These are phyloP conservation scores for Rhinocladiella similis DNA, from an alignment of 2,329 filamentous ascomycete species.

Conservation along the genomic window DNA sequence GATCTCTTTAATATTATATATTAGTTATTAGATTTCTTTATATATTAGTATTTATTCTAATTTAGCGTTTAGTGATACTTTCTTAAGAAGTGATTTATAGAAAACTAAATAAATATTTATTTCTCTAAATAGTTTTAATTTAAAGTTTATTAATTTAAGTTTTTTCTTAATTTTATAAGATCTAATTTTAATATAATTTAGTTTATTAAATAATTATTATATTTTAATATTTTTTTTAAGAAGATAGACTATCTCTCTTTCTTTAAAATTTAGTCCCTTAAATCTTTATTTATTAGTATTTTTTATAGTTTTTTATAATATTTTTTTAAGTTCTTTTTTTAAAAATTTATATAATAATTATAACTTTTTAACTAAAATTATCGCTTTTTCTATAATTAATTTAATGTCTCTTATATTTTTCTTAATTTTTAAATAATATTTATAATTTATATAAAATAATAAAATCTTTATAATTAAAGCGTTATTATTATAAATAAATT, in stretches of 20 bases:
- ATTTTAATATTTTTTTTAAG: constrained; percentile 18
- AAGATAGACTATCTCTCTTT: constrained; percentile 11
- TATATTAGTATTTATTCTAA: not conserved
- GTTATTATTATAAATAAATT: constrained; percentile 5
- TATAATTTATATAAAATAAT: constrained; percentile 17
- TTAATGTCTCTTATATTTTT: not conserved
- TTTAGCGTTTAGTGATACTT: not conserved
- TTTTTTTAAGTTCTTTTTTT: constrained; percentile 7
- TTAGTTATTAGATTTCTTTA: not conserved
- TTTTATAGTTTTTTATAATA: not conserved
- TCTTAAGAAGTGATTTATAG: constrained; percentile 14
- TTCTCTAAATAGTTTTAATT: constrained; percentile 8
- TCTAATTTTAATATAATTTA: constrained; percentile 14
- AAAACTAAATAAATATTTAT: constrained; percentile 17
- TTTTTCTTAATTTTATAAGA: constrained; percentile 16
- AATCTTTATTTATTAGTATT: constrained; percentile 8
- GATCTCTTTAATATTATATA: not conserved
- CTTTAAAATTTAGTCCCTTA: constrained; percentile 4
- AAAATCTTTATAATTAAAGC: constrained; percentile 1
- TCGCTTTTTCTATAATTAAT: constrained; percentile 2
- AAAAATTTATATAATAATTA: constrained; percentile 3
- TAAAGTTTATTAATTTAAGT: constrained; percentile 11
- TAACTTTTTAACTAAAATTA: constrained; percentile 1
- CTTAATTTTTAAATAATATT: constrained; percentile 4
- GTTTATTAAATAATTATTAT: constrained; percentile 13